phyloP scores from a whole-genome alignment of 768 basidiomycete species.

The Suillus occidentalis region DNA sequence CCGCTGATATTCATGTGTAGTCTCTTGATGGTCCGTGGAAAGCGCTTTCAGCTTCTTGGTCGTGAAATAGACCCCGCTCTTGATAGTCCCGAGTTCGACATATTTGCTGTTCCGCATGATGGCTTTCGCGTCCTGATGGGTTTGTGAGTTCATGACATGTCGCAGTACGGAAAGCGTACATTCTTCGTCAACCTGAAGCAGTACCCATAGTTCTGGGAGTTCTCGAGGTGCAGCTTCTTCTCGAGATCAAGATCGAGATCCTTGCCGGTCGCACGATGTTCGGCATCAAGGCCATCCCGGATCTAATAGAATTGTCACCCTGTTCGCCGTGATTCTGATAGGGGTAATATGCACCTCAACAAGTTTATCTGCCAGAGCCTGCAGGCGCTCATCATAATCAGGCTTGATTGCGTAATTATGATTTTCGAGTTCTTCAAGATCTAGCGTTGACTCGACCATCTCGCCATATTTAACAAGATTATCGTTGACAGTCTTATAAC shows the following conservation, averaged over 20 bases:
- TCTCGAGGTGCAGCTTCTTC: conserved; percentile 96
- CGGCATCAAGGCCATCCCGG: conserved; percentile 79
- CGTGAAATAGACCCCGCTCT: conserved; percentile 87
- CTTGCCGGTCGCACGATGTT: conserved; percentile 67
- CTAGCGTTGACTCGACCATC: conserved; percentile 96
- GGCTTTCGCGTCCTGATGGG: conserved; percentile 71
- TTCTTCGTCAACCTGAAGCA: conserved; percentile 91
- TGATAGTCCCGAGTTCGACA: conserved; percentile 81
- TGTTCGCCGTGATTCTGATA: not conserved
- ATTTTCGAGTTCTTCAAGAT: conserved; percentile 79
- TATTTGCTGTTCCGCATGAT: conserved; percentile 67
- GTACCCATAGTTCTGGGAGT: conserved; percentile 85
- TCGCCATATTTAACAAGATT: conserved; percentile 79
- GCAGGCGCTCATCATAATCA: conserved; percentile 79
- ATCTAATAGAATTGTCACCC: conserved; percentile 34
- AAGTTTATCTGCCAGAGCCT: conserved; percentile 68
- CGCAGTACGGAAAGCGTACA: conserved; percentile 37
- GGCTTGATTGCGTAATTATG: conserved; percentile 93
- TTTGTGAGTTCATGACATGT: not conserved
- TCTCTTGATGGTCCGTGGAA: conserved; percentile 70
- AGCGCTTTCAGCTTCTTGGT: conserved; percentile 71
- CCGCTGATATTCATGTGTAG: conserved; percentile 66
- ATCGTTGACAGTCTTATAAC: conserved; percentile 53
- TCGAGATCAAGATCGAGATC: conserved; percentile 83
- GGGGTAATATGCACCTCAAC: conserved; percentile 40